phyloP scores from a whole-genome alignment of 768 basidiomycete genomes.

The Suillus subluteus region DNA sequence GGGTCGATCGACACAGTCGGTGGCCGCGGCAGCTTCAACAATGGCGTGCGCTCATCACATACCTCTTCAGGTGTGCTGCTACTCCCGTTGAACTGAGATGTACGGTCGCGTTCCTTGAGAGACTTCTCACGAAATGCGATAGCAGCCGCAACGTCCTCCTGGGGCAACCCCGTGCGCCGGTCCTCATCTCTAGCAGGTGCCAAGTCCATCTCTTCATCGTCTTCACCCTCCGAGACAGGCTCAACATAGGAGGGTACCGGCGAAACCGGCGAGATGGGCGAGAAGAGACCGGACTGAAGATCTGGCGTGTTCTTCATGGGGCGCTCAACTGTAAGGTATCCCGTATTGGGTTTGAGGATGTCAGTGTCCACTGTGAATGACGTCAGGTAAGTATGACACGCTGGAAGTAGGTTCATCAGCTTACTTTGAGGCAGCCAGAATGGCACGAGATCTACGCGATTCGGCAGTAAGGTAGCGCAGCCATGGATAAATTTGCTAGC shows the following conservation, averaged over 20 bases:
- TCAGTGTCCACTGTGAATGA: constrained; percentile 80
- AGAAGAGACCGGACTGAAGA: constrained; percentile 41
- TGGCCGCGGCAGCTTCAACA: constrained; percentile 33
- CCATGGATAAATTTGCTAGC: constrained; percentile 93
- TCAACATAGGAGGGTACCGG: constrained; percentile 67
- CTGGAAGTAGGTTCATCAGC: constrained; percentile 15
- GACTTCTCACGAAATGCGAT: constrained; percentile 84
- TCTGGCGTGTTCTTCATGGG: constrained; percentile 63
- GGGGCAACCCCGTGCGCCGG: constrained; percentile 75
- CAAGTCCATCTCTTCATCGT: constrained; percentile 74
- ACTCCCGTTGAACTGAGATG: constrained; percentile 11
- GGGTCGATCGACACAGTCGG: constrained; percentile 75
- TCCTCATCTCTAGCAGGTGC: constrained; percentile 81
- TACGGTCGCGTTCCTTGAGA: constrained; percentile 51
- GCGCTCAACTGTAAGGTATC: constrained; percentile 77
- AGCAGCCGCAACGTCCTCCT: constrained; percentile 79
- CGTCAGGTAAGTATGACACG: constrained; percentile 1
- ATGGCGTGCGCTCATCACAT: constrained; percentile 42
- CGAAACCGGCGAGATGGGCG: constrained; percentile 18
- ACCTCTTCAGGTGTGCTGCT: constrained; percentile 21
- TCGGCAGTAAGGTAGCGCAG: constrained; percentile 89
- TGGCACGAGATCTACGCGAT: constrained; percentile 93
- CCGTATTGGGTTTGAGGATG: constrained; percentile 90
- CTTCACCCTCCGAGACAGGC: constrained; percentile 94
- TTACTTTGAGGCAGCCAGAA: constrained; percentile 98